Percentiles rank a stretch among this genome's conserved stretches.
phyloP scores from a whole-genome alignment of 2,329 filamentous ascomycete species.

The Fusarium equiseti region DNA sequence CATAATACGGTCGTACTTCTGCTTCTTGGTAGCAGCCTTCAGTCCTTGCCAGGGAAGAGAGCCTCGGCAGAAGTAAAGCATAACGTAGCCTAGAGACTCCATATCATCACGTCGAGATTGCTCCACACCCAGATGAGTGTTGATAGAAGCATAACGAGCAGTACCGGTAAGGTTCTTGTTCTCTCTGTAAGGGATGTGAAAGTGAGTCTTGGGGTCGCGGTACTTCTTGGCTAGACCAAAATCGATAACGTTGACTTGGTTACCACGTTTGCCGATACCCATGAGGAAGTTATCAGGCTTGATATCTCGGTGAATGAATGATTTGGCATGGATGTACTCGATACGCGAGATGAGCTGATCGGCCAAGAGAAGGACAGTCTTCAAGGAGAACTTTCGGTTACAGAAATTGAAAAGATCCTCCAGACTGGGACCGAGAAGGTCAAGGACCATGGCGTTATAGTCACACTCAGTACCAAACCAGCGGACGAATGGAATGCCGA shows the following conservation, averaged over 20 bases:
- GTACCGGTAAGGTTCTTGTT: conserved; percentile 99
- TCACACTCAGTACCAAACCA: conserved; percentile 99
- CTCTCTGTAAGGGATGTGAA: conserved; percentile 99
- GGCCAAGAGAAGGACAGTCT: conserved; percentile 95
- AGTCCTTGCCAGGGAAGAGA: conserved; percentile 98
- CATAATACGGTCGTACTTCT: conserved; percentile 99
- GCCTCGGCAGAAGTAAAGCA: conserved; percentile 99
- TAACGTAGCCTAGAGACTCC: conserved; percentile 98
- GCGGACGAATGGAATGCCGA: conserved; percentile 97
- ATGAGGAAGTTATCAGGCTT: conserved; percentile 99
- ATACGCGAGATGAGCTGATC: conserved; percentile 99
- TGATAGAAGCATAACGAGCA: conserved; percentile 98
- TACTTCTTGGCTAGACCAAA: conserved; percentile 99
- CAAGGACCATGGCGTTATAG: conserved; percentile 99
- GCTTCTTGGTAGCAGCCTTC: conserved; percentile 99
- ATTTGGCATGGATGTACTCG: conserved; percentile 99
- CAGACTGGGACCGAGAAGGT: conserved; percentile 92
- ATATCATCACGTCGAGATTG: conserved; percentile 99
- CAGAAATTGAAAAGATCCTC: conserved; percentile 99
- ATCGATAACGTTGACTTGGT: conserved; percentile 99
- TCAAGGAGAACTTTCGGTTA: conserved; percentile 99
- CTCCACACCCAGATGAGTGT: conserved; percentile 97
- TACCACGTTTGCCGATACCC: conserved; percentile 98
- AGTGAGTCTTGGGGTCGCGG: conserved; percentile 99
- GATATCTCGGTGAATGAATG: conserved; percentile 99